These are phyloP conservation scores for Kingdonia uniflora DNA, from an alignment of 164 flowering plant genomes.

Conservation along the genomic window DNA sequence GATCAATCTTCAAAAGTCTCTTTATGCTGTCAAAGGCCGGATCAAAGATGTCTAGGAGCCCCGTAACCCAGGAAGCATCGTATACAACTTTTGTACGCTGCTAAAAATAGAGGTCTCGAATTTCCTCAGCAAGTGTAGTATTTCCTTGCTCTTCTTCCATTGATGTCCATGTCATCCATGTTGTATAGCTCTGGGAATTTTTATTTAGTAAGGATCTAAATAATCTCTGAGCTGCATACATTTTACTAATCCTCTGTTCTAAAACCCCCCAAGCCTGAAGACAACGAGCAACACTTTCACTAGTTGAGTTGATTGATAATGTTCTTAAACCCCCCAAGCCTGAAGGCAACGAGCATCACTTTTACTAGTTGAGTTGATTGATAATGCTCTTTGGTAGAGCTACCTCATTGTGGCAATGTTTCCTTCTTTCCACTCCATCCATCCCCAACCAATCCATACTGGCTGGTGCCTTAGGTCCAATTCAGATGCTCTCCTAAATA, in stretches of 20 bases:
- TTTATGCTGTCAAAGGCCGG: conserved; percentile 82
- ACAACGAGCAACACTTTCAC: no score
- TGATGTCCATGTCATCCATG: conserved; percentile 98
- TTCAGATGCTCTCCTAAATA: conserved; percentile 78
- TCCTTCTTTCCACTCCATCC: conserved; percentile 99
- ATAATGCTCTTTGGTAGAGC: conserved; percentile 67
- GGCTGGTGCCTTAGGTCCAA: conserved; percentile 88
- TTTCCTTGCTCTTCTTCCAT: conserved; percentile 91
- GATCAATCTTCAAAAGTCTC: conserved; percentile 54
- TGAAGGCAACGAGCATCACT: no score
- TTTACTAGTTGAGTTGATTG: no score
- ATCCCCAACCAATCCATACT: conserved; percentile 97
- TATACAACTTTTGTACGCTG: conserved; percentile 97
- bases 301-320: no score
- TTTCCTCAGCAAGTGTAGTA: conserved; percentile 80
- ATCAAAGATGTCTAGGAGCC: conserved; percentile 72
- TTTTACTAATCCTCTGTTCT: no score
- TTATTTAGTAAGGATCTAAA: conserved; percentile 72
- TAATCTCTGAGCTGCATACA: no score
- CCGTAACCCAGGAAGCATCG: conserved; percentile 90
- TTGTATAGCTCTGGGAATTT: conserved; percentile 83
- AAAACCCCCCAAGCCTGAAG: no score
- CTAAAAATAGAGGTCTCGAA: conserved; percentile 81
- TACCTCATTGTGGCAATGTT: conserved; percentile 63
- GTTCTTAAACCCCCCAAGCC: no score